Evolutionary conservation across 805 yeast genomes (phyloP), one percentile per base, ranked within the genome.

Genomic region (Schizosaccharomyces cryophilus): DNA sequence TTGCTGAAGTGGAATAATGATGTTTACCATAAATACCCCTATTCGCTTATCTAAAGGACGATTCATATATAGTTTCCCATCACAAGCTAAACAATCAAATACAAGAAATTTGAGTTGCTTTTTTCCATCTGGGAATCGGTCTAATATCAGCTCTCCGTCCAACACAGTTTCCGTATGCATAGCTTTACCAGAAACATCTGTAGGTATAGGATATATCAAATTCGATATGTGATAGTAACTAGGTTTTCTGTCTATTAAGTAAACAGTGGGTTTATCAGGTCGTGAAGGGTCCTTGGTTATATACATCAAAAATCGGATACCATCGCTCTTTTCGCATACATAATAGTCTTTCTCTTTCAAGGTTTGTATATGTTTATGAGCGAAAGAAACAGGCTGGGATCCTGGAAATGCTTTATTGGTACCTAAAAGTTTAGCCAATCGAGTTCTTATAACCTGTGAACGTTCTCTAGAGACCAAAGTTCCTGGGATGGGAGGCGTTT

Each of bases 241-340:
- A 68, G 87, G 86, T 65, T 84, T 90, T 67, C 99, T 77, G 38
- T 94, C 90, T 48, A 93, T 84, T 65, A 93, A 74, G 67, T 88
- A 93, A 6, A 87, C 85, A 3, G 94, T 90, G 17, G 38, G 38
- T 38, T 15, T n/a, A 29, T 56, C 35, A 17, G 21, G 29, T n/a
- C 21, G 19, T 17, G 45, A n/a, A 51, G 30, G 56, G 15, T 84
- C 83, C 61, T 83, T 84, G 42, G 79, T 72, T 30, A 74, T 71
- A 64, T 79, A 77, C 75, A 93, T 75, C 61, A 93, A 73, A 62
- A 94, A 87, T 61, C 99, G 75, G 59, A 90, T 73, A 0, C 99
- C 99, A 71, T 93, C 98, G 0, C 93, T 80, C 69, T 93, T 93
- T 68, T 93, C 99, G 73, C 98, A 94, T 0, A 93, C 98, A 65